Evolutionary conservation across 2,329 filamentous ascomycete genomes (phyloP).

Genomic region (Aspergillus ochraceus): DNA sequence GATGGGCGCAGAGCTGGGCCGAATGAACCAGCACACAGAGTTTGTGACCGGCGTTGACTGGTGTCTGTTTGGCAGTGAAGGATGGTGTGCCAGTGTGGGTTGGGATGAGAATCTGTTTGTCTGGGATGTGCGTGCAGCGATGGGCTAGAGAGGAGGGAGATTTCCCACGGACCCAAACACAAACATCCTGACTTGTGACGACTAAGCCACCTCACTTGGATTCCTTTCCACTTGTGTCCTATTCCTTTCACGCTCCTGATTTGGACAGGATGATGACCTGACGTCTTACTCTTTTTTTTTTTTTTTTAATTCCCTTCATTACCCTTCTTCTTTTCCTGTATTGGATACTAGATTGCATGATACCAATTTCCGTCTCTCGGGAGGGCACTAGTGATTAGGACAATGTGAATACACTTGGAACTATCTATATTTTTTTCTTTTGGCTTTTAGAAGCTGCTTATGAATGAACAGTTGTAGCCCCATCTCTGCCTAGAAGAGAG

Average conservation of each 20-base stretch:
- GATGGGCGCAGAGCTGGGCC: conserved; percentile 70
- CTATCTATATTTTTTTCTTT: background rate
- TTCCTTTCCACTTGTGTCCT: background rate
- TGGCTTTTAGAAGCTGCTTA: background rate
- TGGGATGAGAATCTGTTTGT: conserved; percentile 92
- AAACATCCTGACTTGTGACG: background rate
- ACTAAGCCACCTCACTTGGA: background rate
- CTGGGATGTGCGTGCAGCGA: conserved; percentile 79
- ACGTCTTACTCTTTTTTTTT: conserved; percentile 1
- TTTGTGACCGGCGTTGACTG: conserved; percentile 96
- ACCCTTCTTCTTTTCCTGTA: conserved; percentile 11
- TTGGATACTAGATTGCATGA: conserved; percentile 28
- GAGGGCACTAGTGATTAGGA: background rate
- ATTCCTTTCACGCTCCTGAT: background rate
- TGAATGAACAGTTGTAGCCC: background rate
- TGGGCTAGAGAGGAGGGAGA: conserved; percentile 38
- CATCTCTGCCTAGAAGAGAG: background rate
- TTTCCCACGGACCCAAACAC: background rate
- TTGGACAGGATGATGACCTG: background rate
- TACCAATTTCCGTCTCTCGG: conserved; percentile 13
- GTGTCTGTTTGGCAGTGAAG: conserved; percentile 93
- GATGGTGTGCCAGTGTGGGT: conserved; percentile 90
- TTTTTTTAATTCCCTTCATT: background rate
- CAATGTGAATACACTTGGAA: conserved; percentile 1
- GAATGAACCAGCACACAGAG: conserved; percentile 92